Percentiles rank a stretch among this genome's conserved stretches.
phyloP scores from a whole-genome alignment of 2,329 filamentous ascomycete genomes.

The Pseudocercospora fuligena region DNA sequence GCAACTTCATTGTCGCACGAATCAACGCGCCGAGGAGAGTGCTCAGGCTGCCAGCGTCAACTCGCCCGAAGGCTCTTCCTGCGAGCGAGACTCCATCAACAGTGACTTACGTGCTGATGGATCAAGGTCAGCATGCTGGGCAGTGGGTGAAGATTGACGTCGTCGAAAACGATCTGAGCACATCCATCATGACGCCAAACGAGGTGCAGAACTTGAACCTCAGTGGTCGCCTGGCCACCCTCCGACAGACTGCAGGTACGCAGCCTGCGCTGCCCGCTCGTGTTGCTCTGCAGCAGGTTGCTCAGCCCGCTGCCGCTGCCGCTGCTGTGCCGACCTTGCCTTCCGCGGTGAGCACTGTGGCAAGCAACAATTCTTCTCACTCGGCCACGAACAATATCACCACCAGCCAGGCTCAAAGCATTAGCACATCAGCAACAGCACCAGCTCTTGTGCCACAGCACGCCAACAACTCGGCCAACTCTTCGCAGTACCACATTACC shows the following conservation, averaged over 20 bases:
- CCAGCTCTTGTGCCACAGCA: too few species aligned
- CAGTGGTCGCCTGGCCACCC: not conserved
- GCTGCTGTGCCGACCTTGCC: not conserved
- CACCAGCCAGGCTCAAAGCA: too few species aligned
- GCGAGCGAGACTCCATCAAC: not conserved
- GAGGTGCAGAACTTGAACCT: not conserved
- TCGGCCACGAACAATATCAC: too few species aligned
- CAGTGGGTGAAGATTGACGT: not conserved
- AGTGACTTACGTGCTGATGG: not conserved
- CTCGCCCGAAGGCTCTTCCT: not conserved
- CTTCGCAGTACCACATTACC: too few species aligned
- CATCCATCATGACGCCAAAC: not conserved
- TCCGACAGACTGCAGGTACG: not conserved
- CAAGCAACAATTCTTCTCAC: too few species aligned
- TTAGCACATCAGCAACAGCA: too few species aligned
- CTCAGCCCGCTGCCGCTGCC: not conserved
- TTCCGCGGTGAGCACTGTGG: too few species aligned
- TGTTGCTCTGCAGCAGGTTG: not conserved
- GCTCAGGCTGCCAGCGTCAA: not conserved
- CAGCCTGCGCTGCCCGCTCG: not conserved
- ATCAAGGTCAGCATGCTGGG: not conserved
- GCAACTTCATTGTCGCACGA: not conserved
- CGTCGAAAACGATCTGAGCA: not conserved
- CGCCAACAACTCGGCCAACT: too few species aligned
- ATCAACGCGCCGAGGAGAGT: not conserved